A percentile compares a stretch with the other conserved stretches of the same genome.
These are phyloP conservation scores for Basidioascus undulatus DNA, from an alignment of 768 basidiomycete genomes.

Conservation along the genomic window DNA sequence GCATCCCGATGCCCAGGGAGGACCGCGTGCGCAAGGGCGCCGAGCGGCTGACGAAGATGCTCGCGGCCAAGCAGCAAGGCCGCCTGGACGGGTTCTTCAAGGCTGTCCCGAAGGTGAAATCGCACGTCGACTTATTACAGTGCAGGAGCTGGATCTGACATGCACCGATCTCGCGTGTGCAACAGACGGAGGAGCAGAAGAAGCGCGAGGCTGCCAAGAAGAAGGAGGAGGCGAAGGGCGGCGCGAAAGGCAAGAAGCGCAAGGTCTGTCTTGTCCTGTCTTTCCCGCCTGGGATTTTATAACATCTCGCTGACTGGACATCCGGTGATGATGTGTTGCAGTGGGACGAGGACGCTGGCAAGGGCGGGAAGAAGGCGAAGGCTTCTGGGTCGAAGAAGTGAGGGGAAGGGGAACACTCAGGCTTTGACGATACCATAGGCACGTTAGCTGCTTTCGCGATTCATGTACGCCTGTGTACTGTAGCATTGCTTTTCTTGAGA, in stretches of 20 bases:
- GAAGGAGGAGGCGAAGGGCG: constrained; percentile 13
- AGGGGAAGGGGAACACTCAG: too few relatives aligned
- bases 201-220: constrained; percentile 16
- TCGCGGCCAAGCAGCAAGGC: constrained; percentile 83
- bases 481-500: too few relatives aligned
- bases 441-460: too few relatives aligned
- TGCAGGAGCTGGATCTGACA: too few relatives aligned
- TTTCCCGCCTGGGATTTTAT: neutral
- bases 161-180: constrained; percentile 29
- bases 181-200: constrained; percentile 18
- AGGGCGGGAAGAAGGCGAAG: constrained; percentile 3
- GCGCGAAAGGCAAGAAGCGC: constrained; percentile 24
- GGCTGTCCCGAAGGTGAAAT: constrained; percentile 36
- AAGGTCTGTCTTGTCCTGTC: constrained; percentile 23
- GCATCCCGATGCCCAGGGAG: constrained; percentile 31
- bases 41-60: constrained; percentile 67
- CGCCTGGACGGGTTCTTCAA: constrained; percentile 84
- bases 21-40: constrained; percentile 88
- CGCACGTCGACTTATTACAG: too few relatives aligned
- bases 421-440: too few relatives aligned
- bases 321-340: neutral
- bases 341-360: constrained; percentile 13
- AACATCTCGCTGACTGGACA: neutral
- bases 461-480: too few relatives aligned
- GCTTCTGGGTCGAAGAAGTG: too few relatives aligned